Percentiles rank a stretch among this genome's conserved stretches.
phyloP scores from a whole-genome alignment of 2,329 filamentous ascomycete genomes.

The Fusarium concolor region DNA sequence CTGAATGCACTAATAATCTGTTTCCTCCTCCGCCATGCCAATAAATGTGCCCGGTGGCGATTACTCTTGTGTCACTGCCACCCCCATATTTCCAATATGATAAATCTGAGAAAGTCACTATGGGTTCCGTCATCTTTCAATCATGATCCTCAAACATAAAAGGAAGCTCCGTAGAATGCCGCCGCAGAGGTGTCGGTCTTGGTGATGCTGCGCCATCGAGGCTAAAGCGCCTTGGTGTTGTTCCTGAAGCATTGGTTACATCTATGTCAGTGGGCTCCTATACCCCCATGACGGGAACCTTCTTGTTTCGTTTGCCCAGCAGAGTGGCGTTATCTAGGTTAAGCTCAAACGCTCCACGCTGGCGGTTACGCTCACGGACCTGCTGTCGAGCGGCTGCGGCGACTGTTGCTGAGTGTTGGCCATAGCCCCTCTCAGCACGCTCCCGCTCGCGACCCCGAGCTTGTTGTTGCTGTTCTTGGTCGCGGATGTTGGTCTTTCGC shows the following conservation, averaged over 20 bases:
- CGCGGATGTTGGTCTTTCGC: slow-evolving; percentile 80
- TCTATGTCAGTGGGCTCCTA: slow-evolving; percentile 44
- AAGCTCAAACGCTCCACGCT: slow-evolving; percentile 89
- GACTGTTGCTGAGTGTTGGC: slow-evolving; percentile 86
- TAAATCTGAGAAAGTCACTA: slow-evolving; percentile 11
- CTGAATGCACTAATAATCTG: slow-evolving; percentile 36
- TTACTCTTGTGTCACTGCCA: not conserved
- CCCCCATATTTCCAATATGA: slow-evolving; percentile 23
- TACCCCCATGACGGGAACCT: slow-evolving; percentile 60
- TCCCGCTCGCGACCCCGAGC: slow-evolving; percentile 51
- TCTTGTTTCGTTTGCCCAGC: slow-evolving; percentile 75
- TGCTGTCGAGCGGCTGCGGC: slow-evolving; percentile 86
- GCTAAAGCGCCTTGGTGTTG: slow-evolving; percentile 13
- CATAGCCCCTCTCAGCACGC: slow-evolving; percentile 76
- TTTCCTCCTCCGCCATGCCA: slow-evolving; percentile 9
- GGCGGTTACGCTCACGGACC: slow-evolving; percentile 73
- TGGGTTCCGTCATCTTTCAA: slow-evolving; percentile 9
- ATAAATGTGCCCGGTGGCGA: slow-evolving; percentile 2
- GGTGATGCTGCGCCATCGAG: slow-evolving; percentile 30
- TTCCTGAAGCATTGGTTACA: slow-evolving; percentile 4
- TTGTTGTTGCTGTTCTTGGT: slow-evolving; percentile 52
- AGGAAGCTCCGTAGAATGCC: slow-evolving; percentile 30
- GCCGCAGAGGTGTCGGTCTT: slow-evolving; percentile 14
- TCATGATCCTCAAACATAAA: slow-evolving; percentile 33
- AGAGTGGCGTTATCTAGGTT: slow-evolving; percentile 92